Evolutionary conservation across 2,329 filamentous ascomycete genomes (phyloP).

Genomic region (Diaporthe sp.): DNA sequence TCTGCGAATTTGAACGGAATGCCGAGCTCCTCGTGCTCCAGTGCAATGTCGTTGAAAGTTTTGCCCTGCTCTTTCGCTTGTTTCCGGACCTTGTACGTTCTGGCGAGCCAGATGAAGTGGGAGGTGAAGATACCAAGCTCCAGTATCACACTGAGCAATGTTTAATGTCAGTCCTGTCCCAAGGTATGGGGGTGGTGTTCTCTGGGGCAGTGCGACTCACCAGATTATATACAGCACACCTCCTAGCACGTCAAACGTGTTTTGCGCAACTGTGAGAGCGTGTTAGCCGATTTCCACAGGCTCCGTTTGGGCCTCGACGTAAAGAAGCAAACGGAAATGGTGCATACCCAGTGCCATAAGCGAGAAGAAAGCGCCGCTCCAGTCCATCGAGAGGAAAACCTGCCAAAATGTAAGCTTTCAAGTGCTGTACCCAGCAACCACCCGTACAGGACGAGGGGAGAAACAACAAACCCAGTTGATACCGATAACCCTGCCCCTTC

Average conservation of each 20-base stretch:
- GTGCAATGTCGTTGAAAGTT: conserved; percentile 67
- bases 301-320: background rate
- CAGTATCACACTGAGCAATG: conserved; percentile 61
- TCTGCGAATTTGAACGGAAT: conserved; percentile 55
- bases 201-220: conserved; percentile 54
- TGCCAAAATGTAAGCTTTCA: conserved; percentile 39
- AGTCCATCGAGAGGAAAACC: conserved; percentile 72
- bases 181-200: background rate
- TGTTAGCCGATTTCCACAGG: conserved; percentile 39
- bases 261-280: conserved; percentile 64
- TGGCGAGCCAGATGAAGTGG: conserved; percentile 71
- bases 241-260: conserved; percentile 72
- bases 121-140: conserved; percentile 73
- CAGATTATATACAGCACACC: conserved; percentile 72
- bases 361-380: conserved; percentile 73
- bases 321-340: background rate
- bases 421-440: background rate
- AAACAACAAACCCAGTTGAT: conserved; percentile 61
- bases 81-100: conserved; percentile 65
- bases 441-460: conserved; percentile 40
- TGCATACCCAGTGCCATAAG: conserved; percentile 70
- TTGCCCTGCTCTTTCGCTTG: conserved; percentile 65
- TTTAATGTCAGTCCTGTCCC: background rate
- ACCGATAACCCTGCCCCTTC: conserved; percentile 72
- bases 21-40: conserved; percentile 52